Evolutionary conservation across 1,284 basidiomycete species (phyloP), one percentile per base, ranked within the genome.

Genomic region (Schizopora paradoxa): DNA sequence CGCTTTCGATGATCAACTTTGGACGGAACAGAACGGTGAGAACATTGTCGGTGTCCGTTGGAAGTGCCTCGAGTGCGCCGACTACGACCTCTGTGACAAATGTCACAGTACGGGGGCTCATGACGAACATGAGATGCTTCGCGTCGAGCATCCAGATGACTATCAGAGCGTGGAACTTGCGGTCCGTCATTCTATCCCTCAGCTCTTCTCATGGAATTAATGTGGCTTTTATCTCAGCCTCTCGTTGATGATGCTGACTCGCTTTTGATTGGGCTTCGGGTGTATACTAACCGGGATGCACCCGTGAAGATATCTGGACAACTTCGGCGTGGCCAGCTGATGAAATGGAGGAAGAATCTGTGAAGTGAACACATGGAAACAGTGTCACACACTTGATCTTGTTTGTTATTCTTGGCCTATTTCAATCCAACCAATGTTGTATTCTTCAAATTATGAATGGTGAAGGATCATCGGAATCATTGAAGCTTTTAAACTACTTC

Each of bases 81-180:
- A 49, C 10, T 55, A 51, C 35, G 52, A 53, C 31, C 51, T 55
- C 16, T 55, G 54, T 40, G 54, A 55, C 44, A 50, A 51, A 41
- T 55, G 54, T 32, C 43, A 51, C 37, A 45, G 35, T 11, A 45
- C 40, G 10, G 49, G 49, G 14, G 49, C 38, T 3, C 54, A 55
- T 44, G n/a, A n/a, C n/a, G 54, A 51, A 31, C 54, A 55, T 35
- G 33, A 43, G 19, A 51, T 51, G 45, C 37, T 53, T n/a, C 48
- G 40, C 41, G 45, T 53, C 22, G 54, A 53, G 34, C 49, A 32
- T 18, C 52, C 49, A 7, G 47, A 43, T 16, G 53, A 55, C 27
- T 47, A 31, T 22, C 33, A 46, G 14, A 37, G 41, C 23, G 40
- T 49, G 18, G 33, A 26, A 16, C 32, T 32, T 14, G 18, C 19